Evolutionary conservation across 1,139 yeast species (phyloP).

Genomic region (Nematodospora anomalae): DNA sequence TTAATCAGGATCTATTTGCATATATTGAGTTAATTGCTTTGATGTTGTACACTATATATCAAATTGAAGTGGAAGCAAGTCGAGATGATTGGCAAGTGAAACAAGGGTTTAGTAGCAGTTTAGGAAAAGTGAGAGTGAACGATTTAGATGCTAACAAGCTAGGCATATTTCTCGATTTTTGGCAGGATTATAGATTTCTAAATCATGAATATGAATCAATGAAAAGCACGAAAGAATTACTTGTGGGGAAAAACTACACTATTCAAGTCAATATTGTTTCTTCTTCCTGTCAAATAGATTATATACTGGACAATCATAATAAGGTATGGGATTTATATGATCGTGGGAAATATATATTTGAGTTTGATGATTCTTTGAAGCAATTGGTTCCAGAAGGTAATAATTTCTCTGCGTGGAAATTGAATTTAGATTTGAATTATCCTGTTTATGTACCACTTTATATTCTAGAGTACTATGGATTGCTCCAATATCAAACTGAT

Average conservation of each 20-base stretch:
- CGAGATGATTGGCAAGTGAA: constrained; percentile 20
- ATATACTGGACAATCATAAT: constrained; percentile 21
- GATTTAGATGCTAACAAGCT: constrained; percentile 23
- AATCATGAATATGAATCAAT: constrained; percentile 23
- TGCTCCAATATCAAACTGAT: constrained; percentile 15
- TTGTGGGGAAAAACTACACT: constrained; percentile 18
- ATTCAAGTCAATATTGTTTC: constrained; percentile 9
- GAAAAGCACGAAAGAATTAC: constrained; percentile 5
- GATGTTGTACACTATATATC: constrained; percentile 21
- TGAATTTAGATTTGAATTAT: constrained; percentile 26
- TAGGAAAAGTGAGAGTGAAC: constrained; percentile 34
- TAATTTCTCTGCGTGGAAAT: constrained; percentile 16
- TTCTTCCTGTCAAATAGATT: constrained; percentile 16
- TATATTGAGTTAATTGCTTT: constrained; percentile 35
- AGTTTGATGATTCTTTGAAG: constrained; percentile 13
- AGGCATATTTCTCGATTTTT: constrained; percentile 38
- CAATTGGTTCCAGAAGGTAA: constrained; percentile 7
- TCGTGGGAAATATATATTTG: constrained; percentile 7
- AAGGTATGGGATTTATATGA: constrained; percentile 22
- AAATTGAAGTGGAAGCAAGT: constrained; percentile 23
- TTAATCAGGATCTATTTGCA: constrained; percentile 32
- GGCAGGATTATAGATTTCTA: constrained; percentile 37
- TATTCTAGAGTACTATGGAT: constrained; percentile 33
- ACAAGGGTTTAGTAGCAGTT: constrained; percentile 24
- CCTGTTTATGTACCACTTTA: constrained; percentile 29